A percentile compares a stretch with the other conserved stretches of the same genome.
Conservation (phyloP, 192 early-diverging fungal species). For the Entomortierella beljakovae region DNA sequence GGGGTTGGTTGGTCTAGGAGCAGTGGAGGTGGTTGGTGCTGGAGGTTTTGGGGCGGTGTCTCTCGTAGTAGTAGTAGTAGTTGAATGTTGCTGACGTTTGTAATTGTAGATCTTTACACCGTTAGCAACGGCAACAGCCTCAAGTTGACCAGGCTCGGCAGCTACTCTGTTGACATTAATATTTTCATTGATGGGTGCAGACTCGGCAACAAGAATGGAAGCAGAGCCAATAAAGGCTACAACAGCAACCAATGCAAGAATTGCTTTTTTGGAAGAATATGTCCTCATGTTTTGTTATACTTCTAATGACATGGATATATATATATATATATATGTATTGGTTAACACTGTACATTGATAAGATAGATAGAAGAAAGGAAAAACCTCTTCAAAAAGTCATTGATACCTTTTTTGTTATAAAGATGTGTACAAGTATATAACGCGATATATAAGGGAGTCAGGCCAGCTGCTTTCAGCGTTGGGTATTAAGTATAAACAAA, state of each 20-base stretch:
- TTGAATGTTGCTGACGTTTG: not conserved
- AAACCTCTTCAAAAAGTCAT: not conserved
- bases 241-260: conserved; percentile 19
- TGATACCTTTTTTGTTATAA: not conserved
- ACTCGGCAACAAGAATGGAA: conserved; percentile 12
- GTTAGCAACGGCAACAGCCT: not conserved
- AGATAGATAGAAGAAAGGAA: not conserved
- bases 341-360: not conserved
- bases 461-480: conserved; percentile 45
- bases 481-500: not conserved
- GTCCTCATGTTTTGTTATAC: conserved; percentile 41
- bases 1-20: too few relatives aligned
- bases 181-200: conserved; percentile 6
- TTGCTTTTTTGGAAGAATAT: conserved; percentile 8
- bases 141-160: not conserved
- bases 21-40: too few relatives aligned
- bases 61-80: not conserved
- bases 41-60: not conserved
- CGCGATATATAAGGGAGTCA: conserved; percentile 20
- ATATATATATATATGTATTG: not conserved
- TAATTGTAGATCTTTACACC: not conserved
- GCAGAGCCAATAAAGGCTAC: conserved; percentile 20
- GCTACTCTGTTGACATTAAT: not conserved
- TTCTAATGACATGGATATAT: not conserved
- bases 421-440: not conserved